phyloP scores from a whole-genome alignment of 2,329 filamentous ascomycete species.

The Pyricularia pennisetigena region DNA sequence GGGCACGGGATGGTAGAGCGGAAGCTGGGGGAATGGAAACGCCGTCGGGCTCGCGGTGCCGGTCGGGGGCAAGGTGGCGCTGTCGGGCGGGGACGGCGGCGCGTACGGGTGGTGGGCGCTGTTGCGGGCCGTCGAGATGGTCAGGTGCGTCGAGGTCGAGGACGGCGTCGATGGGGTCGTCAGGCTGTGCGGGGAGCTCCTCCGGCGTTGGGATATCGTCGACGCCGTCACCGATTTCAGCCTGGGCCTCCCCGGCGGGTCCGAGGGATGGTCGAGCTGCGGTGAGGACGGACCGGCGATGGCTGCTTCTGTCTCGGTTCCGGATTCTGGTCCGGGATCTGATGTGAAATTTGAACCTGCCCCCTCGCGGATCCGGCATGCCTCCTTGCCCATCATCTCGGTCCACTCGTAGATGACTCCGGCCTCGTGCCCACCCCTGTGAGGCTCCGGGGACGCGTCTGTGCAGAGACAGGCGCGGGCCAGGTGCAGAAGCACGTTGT shows the following conservation, averaged over 20 bases:
- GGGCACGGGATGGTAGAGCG: slow-evolving; percentile 5
- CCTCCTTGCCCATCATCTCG: slow-evolving; percentile 4
- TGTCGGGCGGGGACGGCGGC: slow-evolving; percentile 7
- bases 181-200: not conserved
- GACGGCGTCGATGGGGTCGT: not conserved
- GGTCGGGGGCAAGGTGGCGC: slow-evolving; percentile 1
- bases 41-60: not conserved
- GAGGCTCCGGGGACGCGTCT: slow-evolving; percentile 3
- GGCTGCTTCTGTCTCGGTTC: not conserved
- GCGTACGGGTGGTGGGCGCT: not conserved
- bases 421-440: slow-evolving; percentile 5
- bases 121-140: slow-evolving; percentile 3
- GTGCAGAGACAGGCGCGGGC: slow-evolving; percentile 7
- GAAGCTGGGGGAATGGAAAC: not conserved
- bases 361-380: not conserved
- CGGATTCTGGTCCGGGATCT: not conserved
- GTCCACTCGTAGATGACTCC: slow-evolving; percentile 7
- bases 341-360: not conserved
- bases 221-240: slow-evolving; percentile 1
- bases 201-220: slow-evolving; percentile 6
- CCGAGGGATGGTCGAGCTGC: not conserved
- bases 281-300: not conserved
- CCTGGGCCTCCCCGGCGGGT: not conserved
- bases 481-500: slow-evolving; percentile 6
- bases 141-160: not conserved